Percentiles rank a stretch among this genome's conserved stretches.
Conservation (phyloP, 768 basidiomycete genomes). For the Leucocoprinus birnbaumii region DNA sequence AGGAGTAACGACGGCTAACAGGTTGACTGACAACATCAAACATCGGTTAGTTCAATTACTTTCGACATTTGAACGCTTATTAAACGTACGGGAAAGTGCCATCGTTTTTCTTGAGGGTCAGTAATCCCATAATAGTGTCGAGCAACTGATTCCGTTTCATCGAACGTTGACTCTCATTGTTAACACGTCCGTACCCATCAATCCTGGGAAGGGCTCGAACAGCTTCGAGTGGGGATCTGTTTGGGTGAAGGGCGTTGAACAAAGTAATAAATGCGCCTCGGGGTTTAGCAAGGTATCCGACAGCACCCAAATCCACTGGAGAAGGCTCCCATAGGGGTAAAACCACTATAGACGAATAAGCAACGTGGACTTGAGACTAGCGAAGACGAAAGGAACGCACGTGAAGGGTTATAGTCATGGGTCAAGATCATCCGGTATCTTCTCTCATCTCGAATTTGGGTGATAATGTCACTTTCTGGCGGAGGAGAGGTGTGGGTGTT, state of each 20-base stretch:
- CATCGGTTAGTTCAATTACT: neutral
- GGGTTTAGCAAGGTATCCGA: conserved; percentile 72
- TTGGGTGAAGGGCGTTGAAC: conserved; percentile 64
- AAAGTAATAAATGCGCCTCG: conserved; percentile 69
- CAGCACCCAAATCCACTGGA: conserved; percentile 60
- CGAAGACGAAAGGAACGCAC: conserved; percentile 36
- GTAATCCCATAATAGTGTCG: conserved; percentile 11
- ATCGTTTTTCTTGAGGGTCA: conserved; percentile 3
- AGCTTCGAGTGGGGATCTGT: conserved; percentile 20
- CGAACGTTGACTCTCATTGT: conserved; percentile 3
- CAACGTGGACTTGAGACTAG: neutral
- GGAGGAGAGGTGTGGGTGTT: conserved; percentile 33
- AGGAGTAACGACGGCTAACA: conserved; percentile 12
- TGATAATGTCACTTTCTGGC: conserved; percentile 32
- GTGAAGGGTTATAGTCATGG: conserved; percentile 67
- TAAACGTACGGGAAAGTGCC: conserved; percentile 7
- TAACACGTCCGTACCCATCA: conserved; percentile 14
- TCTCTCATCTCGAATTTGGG: conserved; percentile 54
- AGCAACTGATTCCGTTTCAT: conserved; percentile 9
- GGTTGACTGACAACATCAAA: neutral
- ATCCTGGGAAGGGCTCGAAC: conserved; percentile 15
- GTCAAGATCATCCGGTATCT: conserved; percentile 63
- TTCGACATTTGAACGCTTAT: neutral
- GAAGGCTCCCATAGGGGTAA: conserved; percentile 73
- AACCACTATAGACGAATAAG: conserved; percentile 37